Base-by-base conservation (phyloP, 805 yeast species). In the Blastobotrys robertii region DNA sequence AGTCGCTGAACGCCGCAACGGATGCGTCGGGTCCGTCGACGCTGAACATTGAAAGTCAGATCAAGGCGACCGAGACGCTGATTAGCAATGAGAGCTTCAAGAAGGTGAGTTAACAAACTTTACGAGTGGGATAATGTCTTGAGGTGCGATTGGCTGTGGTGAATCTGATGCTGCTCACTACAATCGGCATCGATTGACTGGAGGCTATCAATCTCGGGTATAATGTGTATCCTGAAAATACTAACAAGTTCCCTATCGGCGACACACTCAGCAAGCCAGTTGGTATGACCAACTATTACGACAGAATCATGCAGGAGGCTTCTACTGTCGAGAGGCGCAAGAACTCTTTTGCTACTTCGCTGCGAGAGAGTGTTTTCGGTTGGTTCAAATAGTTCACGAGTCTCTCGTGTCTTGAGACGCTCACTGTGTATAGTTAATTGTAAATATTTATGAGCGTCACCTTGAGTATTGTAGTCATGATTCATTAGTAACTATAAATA, bases 251-350 rank as follows among this genome's bases (percentile, higher is more conserved):
- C 47, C 50, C 53, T 9, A 49, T 57, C 2, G 41, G 54, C 44
- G 81, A 77, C 36, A 81, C 81, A 57, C 62, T 87, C 50, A 62
- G 76, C 54, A 69, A 62, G 51, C 97, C 97, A n/a, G 79, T 80
- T 54, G 95, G 95, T 1, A 84, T 85, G 61, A 86, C 94, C 2
- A 61, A 70, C 38, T 87, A 87, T 57, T 87, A 87, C 56, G 73
- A 70, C 34, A 72, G 92, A 55, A 68, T 87, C 42, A 51, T 81
- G 62, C 69, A 72, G 22, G 94, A 85, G 58, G 72, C 87, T 34
- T 19, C 13, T 3, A 68, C 72, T 46, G 88, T 90, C 16, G 79
- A 79, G 54, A 72, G 73, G 55, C 79, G 75, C 59, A 94, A 84
- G 62, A 72, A 74, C 11, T 44, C 59, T n/a, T 60, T 81, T 41